A percentile compares a stretch with the other conserved stretches of the same genome.
These are phyloP conservation scores for Hypoxylon sp. DNA, from an alignment of 2,329 filamentous ascomycete genomes.

Conservation along the genomic window DNA sequence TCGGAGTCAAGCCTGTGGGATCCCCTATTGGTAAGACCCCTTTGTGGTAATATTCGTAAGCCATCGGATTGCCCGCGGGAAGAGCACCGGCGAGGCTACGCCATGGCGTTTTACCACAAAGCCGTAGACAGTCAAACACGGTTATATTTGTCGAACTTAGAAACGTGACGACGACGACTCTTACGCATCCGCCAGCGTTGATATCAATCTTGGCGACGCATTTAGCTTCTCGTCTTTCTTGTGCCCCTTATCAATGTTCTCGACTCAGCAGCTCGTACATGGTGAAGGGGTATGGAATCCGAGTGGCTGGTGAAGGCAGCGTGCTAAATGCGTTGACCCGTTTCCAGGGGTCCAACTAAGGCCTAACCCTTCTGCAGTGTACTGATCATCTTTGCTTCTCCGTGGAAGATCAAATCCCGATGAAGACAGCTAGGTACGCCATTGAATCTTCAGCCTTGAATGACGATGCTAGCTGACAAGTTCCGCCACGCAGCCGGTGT, in stretches of 20 bases:
- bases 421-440: not conserved
- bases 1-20: not conserved
- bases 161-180: not conserved
- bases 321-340: slow-evolving; percentile 30
- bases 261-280: not conserved
- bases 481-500: not conserved
- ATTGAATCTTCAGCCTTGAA: slow-evolving; percentile 20
- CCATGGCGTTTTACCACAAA: slow-evolving; percentile 5
- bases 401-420: slow-evolving; percentile 10
- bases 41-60: not conserved
- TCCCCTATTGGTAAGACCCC: not conserved
- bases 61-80: slow-evolving; percentile 1
- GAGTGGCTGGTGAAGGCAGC: slow-evolving; percentile 15
- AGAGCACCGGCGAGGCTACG: slow-evolving; percentile 1
- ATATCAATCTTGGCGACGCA: slow-evolving; percentile 1
- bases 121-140: not conserved
- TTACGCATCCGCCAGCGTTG: not conserved
- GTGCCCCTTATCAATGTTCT: not conserved
- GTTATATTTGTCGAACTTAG: slow-evolving; percentile 17
- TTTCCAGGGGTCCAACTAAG: slow-evolving; percentile 23
- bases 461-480: slow-evolving; percentile 13
- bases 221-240: not conserved
- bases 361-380: slow-evolving; percentile 9
- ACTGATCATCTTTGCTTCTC: slow-evolving; percentile 15
- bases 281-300: slow-evolving; percentile 1